phyloP scores from a whole-genome alignment of 352 stramenopile species.

The Halophytophthora polymorphica region DNA sequence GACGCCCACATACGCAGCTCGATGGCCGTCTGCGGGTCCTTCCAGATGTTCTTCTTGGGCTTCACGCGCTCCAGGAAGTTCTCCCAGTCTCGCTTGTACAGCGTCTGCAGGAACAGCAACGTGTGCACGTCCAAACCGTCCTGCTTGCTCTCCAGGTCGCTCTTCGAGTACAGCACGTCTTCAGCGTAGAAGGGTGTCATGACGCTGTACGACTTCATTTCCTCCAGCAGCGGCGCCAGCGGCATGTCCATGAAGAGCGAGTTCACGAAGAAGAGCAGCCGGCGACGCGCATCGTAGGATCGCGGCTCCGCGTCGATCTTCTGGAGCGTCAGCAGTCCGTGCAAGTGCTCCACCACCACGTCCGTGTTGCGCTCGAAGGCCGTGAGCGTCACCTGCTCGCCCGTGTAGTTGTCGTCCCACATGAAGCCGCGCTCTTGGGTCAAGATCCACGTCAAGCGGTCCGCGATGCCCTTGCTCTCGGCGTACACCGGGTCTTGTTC shows the following conservation, averaged over 20 bases:
- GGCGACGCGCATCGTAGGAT: conserved; percentile 93
- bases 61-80: conserved; percentile 97
- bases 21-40: conserved; percentile 78
- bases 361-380: conserved; percentile 80
- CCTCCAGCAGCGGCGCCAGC: conserved; percentile 92
- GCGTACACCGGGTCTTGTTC: conserved; percentile 74
- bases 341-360: conserved; percentile 85
- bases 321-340: conserved; percentile 94
- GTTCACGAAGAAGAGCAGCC: conserved; percentile 98
- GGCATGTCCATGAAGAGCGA: conserved; percentile 99
- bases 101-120: conserved; percentile 91
- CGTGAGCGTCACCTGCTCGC: conserved; percentile 90
- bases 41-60: conserved; percentile 92
- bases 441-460: conserved; percentile 95
- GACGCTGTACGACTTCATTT: conserved; percentile 99
- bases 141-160: conserved; percentile 95
- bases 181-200: conserved; percentile 99
- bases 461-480: conserved; percentile 90
- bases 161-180: conserved; percentile 96
- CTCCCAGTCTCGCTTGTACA: conserved; percentile 98
- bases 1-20: conserved; percentile 98
- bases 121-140: conserved; percentile 90
- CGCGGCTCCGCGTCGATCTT: conserved; percentile 97
- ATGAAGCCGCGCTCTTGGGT: conserved; percentile 98
- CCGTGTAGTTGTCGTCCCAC: conserved; percentile 98